phyloP scores from a whole-genome alignment of 2,329 filamentous ascomycete species.

The Talaromyces sp. region DNA sequence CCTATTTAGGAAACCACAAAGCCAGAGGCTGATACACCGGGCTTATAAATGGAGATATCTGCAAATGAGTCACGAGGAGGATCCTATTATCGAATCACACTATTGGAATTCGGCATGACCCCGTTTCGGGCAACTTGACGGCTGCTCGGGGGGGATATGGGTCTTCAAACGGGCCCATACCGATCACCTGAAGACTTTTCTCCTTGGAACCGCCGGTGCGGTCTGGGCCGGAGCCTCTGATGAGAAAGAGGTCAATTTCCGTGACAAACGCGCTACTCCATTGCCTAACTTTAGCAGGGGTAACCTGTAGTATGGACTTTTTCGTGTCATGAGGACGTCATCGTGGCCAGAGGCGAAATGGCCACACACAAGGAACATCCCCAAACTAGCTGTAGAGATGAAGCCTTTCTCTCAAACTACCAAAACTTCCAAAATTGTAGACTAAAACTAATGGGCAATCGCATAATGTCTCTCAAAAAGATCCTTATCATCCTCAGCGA shows the following conservation, averaged over 20 bases:
- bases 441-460: not conserved
- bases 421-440: not conserved
- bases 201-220: not conserved
- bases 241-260: not conserved
- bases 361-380: not conserved
- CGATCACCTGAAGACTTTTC: not conserved
- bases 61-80: not conserved
- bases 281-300: not conserved
- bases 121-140: not conserved
- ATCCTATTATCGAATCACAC: not conserved
- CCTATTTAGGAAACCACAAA: not conserved
- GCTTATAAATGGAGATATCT: not conserved
- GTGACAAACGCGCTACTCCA: not conserved
- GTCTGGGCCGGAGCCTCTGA: not conserved
- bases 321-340: slow-evolving; percentile 2
- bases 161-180: not conserved
- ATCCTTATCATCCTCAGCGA: slow-evolving; percentile 44
- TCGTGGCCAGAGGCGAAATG: not conserved
- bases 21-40: not conserved
- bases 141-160: not conserved
- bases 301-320: not conserved
- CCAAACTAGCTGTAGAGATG: not conserved
- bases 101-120: not conserved
- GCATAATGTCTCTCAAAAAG: slow-evolving; percentile 29
- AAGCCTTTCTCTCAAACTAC: not conserved